A percentile compares a stretch with the other conserved stretches of the same genome.
These are phyloP conservation scores for Rhizophagus prolifer DNA, from an alignment of 192 early-diverging fungal genomes.

Conservation along the genomic window DNA sequence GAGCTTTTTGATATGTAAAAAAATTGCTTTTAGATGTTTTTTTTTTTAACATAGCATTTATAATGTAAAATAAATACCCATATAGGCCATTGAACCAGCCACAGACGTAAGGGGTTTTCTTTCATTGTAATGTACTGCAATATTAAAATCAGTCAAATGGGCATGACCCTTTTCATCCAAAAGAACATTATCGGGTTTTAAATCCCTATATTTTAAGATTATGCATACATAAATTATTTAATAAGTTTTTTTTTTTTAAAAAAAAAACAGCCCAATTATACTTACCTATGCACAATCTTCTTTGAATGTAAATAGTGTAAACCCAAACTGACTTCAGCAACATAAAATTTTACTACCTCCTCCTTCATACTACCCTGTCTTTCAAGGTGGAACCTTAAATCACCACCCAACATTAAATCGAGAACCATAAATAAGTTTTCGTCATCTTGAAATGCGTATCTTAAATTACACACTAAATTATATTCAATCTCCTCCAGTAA, in stretches of 20 bases:
- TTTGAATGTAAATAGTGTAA: constrained; percentile 69
- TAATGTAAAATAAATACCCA: constrained; percentile 41
- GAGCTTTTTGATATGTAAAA: constrained; percentile 43
- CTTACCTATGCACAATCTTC: constrained; percentile 68
- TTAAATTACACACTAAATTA: constrained; percentile 84
- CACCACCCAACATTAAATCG: constrained; percentile 94
- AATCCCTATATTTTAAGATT: constrained; percentile 49
- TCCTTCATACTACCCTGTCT: constrained; percentile 65
- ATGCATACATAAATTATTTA: background rate
- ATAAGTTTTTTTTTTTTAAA: constrained; percentile 16
- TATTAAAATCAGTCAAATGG: constrained; percentile 85
- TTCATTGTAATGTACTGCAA: constrained; percentile 69
- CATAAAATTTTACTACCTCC: constrained; percentile 67
- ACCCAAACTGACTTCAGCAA: constrained; percentile 66
- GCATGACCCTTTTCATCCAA: constrained; percentile 77
- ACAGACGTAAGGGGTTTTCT: constrained; percentile 68
- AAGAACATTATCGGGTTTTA: constrained; percentile 87
- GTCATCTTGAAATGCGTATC: constrained; percentile 96
- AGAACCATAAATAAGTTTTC: constrained; percentile 90
- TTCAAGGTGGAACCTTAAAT: constrained; percentile 86
- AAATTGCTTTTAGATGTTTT: background rate
- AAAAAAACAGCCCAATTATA: background rate
- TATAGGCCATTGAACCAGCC: constrained; percentile 85
- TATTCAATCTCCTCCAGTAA: constrained; percentile 85
- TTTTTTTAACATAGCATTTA: background rate